phyloP scores from a whole-genome alignment of 2,329 filamentous ascomycete species.

The Rhinocladiella similis region DNA sequence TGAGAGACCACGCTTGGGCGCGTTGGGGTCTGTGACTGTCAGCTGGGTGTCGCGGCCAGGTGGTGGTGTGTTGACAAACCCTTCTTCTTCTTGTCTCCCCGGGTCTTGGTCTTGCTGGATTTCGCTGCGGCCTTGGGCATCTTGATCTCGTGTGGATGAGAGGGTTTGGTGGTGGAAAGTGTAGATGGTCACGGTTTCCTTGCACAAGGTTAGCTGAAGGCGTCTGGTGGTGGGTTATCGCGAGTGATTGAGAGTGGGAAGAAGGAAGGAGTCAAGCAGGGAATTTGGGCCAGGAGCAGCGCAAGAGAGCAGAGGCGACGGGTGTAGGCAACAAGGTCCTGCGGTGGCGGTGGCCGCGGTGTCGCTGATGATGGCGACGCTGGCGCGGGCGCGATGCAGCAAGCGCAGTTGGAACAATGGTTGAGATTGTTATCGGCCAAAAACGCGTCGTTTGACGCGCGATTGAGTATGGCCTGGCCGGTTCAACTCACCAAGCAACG shows the following conservation, averaged over 20 bases:
- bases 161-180: not conserved
- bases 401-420: constrained; percentile 4
- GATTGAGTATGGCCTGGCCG: not conserved
- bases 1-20: constrained; percentile 97
- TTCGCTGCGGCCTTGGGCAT: constrained; percentile 70
- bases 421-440: constrained; percentile 8
- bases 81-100: constrained; percentile 70
- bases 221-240: not conserved
- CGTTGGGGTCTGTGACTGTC: constrained; percentile 74
- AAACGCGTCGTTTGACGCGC: constrained; percentile 22
- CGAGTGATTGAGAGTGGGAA: not conserved
- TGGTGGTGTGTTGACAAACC: constrained; percentile 47
- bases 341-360: not conserved
- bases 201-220: constrained; percentile 6
- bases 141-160: constrained; percentile 34
- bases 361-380: not conserved
- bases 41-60: constrained; percentile 1
- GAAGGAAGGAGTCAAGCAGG: too few species aligned
- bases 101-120: constrained; percentile 57
- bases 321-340: not conserved
- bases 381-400: not conserved
- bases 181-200: not conserved
- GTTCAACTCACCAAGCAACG: constrained; percentile 12
- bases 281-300: too few species aligned
- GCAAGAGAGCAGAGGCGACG: not conserved